Base-by-base conservation (phyloP, 1,139 yeast species). In the Entelexis paramagnoliae region DNA sequence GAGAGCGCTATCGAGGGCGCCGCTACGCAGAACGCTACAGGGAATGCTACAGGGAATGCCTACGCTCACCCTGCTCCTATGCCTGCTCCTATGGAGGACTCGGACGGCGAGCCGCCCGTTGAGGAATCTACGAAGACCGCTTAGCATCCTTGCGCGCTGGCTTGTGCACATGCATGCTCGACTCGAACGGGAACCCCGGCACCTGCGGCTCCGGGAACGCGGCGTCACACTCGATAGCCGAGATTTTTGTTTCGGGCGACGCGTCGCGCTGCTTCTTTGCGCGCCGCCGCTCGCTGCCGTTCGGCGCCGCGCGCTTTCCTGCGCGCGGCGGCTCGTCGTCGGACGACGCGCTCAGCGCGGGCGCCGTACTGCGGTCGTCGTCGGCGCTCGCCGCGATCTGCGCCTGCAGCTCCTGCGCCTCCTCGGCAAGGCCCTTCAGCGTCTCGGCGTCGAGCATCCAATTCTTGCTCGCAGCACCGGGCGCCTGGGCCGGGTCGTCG, bases 101-200 rank as follows among this genome's bases (percentile, higher is more conserved):
- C 50, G 13, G 52, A 40, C 19, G 28, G 48, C 26, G 49, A 39
- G 30, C 24, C 41, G 33, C 52, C 49, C 3, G 34, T n/a, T 8
- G 48, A 51, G 39, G 38, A 43, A 32, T 43, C 52, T n/a, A 33
- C 28, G 36, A 47, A 32, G n/a, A 22, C 24, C 24, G 24, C 24
- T 22, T 22, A 22, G 24, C 24, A 6, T 22, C 24, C 24, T 22
- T 22, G 24, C 30, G 30, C 22, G 43, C n/a, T 4, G 34, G 45
- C 16, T 17, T 29, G 17, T 41, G 45, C 16, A 22, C 45, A 17
- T 41, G 45, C 45, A 41, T 41, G 3, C 29, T 29, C 14, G 35
- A 20, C 20, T 13, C n/a, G 41, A 49, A 51, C 5, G 57, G 55
- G 29, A 44, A 54, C n/a, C 49, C 11, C 14, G 56, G 56, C 11